Evolutionary conservation across 176 grass and related monocot genomes (phyloP).

Genomic region (Leersia perrieri): DNA sequence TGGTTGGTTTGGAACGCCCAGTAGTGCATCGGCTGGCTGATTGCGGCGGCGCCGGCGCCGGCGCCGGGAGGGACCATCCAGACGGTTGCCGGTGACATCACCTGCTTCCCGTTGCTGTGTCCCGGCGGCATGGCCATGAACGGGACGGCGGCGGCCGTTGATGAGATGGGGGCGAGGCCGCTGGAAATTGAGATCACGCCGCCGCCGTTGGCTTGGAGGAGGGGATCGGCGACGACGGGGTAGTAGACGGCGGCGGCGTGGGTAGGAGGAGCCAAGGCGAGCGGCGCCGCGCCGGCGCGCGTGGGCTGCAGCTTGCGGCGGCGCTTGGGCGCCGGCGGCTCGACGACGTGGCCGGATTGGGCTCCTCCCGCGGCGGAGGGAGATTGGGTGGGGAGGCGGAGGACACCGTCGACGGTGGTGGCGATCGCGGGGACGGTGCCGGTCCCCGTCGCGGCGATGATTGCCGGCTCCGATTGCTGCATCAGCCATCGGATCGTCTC

Average conservation of each 20-base stretch:
- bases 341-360: conserved; percentile 5
- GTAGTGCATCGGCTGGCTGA: conserved; percentile 42
- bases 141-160: conserved; percentile 28
- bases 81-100: conserved; percentile 40
- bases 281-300: conserved; percentile 14
- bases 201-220: conserved; percentile 56
- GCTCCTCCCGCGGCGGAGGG: conserved; percentile 13
- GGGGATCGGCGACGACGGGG: conserved; percentile 51
- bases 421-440: conserved; percentile 85
- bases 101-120: conserved; percentile 11
- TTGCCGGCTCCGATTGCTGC: conserved; percentile 80
- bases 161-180: conserved; percentile 54
- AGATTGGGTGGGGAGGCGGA: conserved; percentile 62
- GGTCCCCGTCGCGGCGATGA: conserved; percentile 79
- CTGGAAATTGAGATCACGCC: conserved; percentile 57
- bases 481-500: conserved; percentile 92
- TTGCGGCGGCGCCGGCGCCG: background rate
- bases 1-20: conserved; percentile 51
- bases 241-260: conserved; percentile 50
- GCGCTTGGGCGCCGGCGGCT: conserved; percentile 41
- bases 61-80: conserved; percentile 68
- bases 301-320: conserved; percentile 78
- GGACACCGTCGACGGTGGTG: conserved; percentile 58
- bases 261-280: background rate
- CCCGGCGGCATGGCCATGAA: conserved; percentile 47